Evolutionary conservation across 106 monocot species (phyloP).

Genomic region (Dioscorea zingiberensis): DNA sequence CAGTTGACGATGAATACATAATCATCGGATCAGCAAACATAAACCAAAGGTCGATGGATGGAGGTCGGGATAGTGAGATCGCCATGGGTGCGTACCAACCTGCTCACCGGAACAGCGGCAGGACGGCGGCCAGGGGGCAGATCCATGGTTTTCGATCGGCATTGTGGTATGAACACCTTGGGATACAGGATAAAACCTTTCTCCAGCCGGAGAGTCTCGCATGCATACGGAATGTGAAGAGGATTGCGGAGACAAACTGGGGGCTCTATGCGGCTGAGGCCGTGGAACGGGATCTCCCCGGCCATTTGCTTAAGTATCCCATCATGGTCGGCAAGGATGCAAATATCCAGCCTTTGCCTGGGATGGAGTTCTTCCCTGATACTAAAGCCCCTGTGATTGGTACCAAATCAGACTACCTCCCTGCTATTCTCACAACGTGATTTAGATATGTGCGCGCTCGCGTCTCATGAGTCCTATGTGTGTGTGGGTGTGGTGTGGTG

Average conservation of each 20-base stretch:
- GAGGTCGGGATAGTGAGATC: constrained; percentile 39
- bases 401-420: constrained; percentile 46
- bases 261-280: constrained; percentile 24
- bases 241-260: constrained; percentile 24
- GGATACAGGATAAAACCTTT: constrained; percentile 19
- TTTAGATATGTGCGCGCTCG: no score
- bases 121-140: constrained; percentile 26
- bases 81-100: constrained; percentile 54
- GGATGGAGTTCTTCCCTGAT: constrained; percentile 54
- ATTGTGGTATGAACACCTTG: constrained; percentile 54
- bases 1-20: constrained; percentile 51
- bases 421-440: constrained; percentile 64
- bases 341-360: constrained; percentile 24
- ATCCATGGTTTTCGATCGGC: constrained; percentile 51
- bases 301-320: constrained; percentile 57
- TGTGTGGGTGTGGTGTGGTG: no score
- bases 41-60: constrained; percentile 53
- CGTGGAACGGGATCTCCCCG: constrained; percentile 39
- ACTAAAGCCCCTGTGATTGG: constrained; percentile 54
- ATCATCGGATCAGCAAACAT: constrained; percentile 57
- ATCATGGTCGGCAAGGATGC: constrained; percentile 27
- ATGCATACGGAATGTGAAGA: constrained; percentile 23
- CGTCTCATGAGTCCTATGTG: no score
- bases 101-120: constrained; percentile 8
- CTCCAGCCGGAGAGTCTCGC: constrained; percentile 7